Evolutionary conservation across 202 grass and related monocot genomes (phyloP).

Genomic region (Panicum virgatum): DNA sequence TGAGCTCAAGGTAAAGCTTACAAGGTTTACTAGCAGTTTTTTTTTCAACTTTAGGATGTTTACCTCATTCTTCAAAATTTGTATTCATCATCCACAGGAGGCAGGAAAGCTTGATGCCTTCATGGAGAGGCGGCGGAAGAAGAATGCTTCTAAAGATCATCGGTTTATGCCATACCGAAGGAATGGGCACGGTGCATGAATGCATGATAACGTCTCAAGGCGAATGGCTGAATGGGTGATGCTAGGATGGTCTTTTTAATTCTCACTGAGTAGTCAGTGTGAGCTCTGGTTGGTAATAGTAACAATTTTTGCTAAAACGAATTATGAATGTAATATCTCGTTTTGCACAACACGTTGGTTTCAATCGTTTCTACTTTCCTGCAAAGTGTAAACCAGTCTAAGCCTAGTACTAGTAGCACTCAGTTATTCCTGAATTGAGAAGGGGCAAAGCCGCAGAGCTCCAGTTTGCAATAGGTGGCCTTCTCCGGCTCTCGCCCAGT

Average conservation of each 20-base stretch:
- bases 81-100: slow-evolving; percentile 48
- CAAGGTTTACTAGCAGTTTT: background rate
- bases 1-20: slow-evolving; percentile 74
- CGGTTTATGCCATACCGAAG: slow-evolving; percentile 86
- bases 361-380: slow-evolving; percentile 5
- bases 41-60: background rate
- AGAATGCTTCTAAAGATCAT: slow-evolving; percentile 95
- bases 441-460: background rate
- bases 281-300: slow-evolving; percentile 14
- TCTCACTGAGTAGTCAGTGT: background rate
- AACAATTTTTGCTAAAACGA: slow-evolving; percentile 9
- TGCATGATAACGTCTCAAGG: slow-evolving; percentile 20
- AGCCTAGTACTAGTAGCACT: background rate
- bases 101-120: slow-evolving; percentile 79
- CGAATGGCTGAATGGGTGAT: background rate
- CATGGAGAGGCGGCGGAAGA: slow-evolving; percentile 80
- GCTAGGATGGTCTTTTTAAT: background rate
- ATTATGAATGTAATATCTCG: slow-evolving; percentile 11
- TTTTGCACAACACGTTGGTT: background rate
- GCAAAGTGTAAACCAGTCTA: background rate
- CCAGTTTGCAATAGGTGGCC: background rate
- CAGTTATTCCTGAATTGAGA: background rate
- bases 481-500: background rate
- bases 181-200: slow-evolving; percentile 36
- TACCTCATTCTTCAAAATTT: background rate